Evolutionary conservation across 805 yeast genomes (phyloP), one percentile per base, ranked within the genome.

Genomic region (Sugiyamaella qingdaonensis): DNA sequence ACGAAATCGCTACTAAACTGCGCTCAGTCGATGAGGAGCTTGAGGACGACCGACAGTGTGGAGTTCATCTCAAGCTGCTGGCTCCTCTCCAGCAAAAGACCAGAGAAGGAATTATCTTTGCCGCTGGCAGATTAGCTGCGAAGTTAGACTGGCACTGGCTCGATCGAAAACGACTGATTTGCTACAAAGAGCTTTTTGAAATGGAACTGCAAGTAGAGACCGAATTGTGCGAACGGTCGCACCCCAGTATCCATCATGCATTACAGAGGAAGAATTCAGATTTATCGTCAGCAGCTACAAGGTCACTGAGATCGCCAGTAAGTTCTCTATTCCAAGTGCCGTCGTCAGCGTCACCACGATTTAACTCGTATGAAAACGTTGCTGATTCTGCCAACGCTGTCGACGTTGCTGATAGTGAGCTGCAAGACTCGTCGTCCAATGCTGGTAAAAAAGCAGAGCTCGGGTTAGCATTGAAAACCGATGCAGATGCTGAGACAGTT

Each of bases 31-130:
- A 64, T 18, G 55, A 64, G 13, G 71, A 73, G 46, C 65, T 82
- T 29, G 63, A 67, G 5, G 73, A 70, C 14, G 64, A 74, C 44
- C 57, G 73, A 33, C 68, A 65, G 36, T 64, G 67, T 14, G 70
- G 68, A 42, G 65, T 61, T 4, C 76, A 77, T 39, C 67, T 81
- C 37, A 63, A 70, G 14, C 65, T 75, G 18, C 67, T 81, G 39
- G 76, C 84, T 11, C 91, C 91, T 1, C 68, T 85, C 29, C 73
- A 73, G 32, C 66, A 70, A 2, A 78, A 76, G 50, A 81, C 88
- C 1, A 71, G 78, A 47, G 86, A 80, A 18, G 62, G 68, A 4
- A 56, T 85, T 18, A 64, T 72, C 10, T 65, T 69, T 27, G 73
- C 80, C 2, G 74, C 78, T 18, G 75, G 77, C 43, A 69, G 75